phyloP scores from a whole-genome alignment of 495 filamentous ascomycete species.

The Penicillium lagena region DNA sequence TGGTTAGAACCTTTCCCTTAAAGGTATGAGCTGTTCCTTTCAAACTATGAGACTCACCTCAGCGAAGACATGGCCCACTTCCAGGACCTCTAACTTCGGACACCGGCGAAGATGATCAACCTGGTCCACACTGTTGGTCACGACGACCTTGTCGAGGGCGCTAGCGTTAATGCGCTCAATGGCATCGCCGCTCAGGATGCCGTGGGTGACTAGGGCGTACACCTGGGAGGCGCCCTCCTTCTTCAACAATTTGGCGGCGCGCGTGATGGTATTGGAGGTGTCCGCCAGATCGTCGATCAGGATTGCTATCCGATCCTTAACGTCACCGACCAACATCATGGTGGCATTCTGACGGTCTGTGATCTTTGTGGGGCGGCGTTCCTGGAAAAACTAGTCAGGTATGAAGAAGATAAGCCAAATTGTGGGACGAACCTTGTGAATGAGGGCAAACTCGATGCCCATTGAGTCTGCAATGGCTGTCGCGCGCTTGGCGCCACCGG shows the following conservation, averaged over 20 bases:
- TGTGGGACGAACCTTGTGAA: conserved; percentile 75
- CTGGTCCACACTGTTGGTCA: conserved; percentile 92
- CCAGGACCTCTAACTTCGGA: conserved; percentile 84
- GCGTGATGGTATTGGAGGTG: conserved; percentile 92
- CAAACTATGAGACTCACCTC: conserved; percentile 50
- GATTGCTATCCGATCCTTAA: conserved; percentile 74
- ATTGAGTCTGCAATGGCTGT: conserved; percentile 94
- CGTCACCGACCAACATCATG: conserved; percentile 97
- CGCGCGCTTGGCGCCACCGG: conserved; percentile 91
- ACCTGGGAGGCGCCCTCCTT: conserved; percentile 84
- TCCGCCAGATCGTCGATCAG: conserved; percentile 93
- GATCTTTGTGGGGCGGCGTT: conserved; percentile 92
- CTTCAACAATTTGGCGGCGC: conserved; percentile 94
- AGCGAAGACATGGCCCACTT: conserved; percentile 87
- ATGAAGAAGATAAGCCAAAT: conserved; percentile 8
- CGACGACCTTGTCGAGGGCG: conserved; percentile 81
- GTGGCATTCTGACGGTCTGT: conserved; percentile 91
- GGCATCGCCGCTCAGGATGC: conserved; percentile 89
- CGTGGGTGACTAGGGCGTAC: conserved; percentile 89
- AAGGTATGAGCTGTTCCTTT: too few species aligned
- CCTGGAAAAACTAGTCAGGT: conserved; percentile 44
- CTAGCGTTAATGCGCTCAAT: conserved; percentile 89
- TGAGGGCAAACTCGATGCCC: conserved; percentile 89
- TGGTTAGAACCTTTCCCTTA: conserved; percentile 6
- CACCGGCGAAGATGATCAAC: conserved; percentile 68